phyloP scores from a whole-genome alignment of 495 filamentous ascomycete species.

The Daldinia concentrica region DNA sequence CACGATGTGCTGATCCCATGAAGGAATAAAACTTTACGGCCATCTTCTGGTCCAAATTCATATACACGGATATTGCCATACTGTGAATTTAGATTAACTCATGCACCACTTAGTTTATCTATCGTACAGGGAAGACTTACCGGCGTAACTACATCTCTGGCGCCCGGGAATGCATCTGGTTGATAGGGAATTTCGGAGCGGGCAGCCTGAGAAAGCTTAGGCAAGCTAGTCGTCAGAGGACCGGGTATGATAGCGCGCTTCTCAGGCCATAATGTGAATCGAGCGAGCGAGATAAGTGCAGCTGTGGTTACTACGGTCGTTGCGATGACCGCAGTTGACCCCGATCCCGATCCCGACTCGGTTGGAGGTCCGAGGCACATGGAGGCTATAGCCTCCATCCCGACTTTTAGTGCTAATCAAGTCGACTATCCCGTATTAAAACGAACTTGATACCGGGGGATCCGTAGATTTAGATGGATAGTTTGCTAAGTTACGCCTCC shows the following conservation, averaged over 20 bases:
- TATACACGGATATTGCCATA: conserved; percentile 86
- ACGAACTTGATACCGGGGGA: conserved; percentile 7
- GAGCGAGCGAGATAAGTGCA: conserved; percentile 44
- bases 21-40: conserved; percentile 79
- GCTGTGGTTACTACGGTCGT: conserved; percentile 47
- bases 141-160: conserved; percentile 56
- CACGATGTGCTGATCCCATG: conserved; percentile 90
- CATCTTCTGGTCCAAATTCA: conserved; percentile 87
- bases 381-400: conserved; percentile 39
- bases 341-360: conserved; percentile 33
- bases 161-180: conserved; percentile 54
- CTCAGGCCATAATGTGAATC: conserved; percentile 46
- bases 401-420: neutral
- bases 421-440: neutral
- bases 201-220: conserved; percentile 44
- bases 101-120: neutral
- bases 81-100: conserved; percentile 51
- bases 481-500: neutral
- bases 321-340: conserved; percentile 43
- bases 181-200: conserved; percentile 48
- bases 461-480: neutral
- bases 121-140: conserved; percentile 31
- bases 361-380: conserved; percentile 33
- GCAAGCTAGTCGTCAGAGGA: conserved; percentile 50
- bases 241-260: conserved; percentile 48